Evolutionary conservation across 1,284 basidiomycete species (phyloP), one percentile per base, ranked within the genome.

Genomic region (Marasmius oreades): DNA sequence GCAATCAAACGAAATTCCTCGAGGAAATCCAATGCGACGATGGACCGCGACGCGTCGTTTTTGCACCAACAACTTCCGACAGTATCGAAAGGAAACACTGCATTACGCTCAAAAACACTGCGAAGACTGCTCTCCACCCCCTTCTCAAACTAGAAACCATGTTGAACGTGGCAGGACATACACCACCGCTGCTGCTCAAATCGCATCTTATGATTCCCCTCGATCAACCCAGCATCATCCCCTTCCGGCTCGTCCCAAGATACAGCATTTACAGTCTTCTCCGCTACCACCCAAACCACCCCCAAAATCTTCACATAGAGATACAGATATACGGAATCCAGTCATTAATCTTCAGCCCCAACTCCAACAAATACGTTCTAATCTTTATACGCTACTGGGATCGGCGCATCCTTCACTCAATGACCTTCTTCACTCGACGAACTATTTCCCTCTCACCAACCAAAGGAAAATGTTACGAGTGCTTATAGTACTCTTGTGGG

Each of bases 381-480:
- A 82, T 50, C 75, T 94, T 16, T 76, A 88, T 60, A 73, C 77
- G 58, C 77, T 94, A 53, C 79, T 94, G 22, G 91, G 90, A 18
- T 87, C 86, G 7, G 85, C 87, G 12, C 86, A 93, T 65, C 86
- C 90, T 5, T 79, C 82, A 2, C 80, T 94, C 55, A 85, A 90
- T 60, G 79, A 86, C 39, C 85, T 93, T 55, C 90, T 92, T 31
- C 52, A 53, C 1, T 84, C 47, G 11, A 31, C 24, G 14, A 28
- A 91, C 57, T 93, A 94, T 73, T 93, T 93, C 68, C 20, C 39
- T 7, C 39, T 42, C 39, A 77, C 86, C 59, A 80, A 83, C 52
- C 80, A 82, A 5, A 85, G 86, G 10, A 93, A 94, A 68, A 90
- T 93, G 66, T 77, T 94, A n/a, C 79, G 92, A 11, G 92, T 92